Conservation (phyloP, 768 basidiomycete genomes). For the Kwoniella newhampshirensis region DNA sequence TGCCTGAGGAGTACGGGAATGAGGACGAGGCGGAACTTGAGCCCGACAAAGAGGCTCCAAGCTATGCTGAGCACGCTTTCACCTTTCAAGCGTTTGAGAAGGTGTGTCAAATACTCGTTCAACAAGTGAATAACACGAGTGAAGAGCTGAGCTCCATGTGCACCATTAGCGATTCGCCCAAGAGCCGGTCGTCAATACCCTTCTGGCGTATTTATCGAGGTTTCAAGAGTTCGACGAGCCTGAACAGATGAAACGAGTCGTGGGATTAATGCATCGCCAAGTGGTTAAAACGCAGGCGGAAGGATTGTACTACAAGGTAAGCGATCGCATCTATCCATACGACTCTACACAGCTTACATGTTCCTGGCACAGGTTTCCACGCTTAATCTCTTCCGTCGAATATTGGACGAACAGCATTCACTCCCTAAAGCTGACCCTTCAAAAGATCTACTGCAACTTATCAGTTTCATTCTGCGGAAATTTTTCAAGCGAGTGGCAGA, state of each 20-base stretch:
- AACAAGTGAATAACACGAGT: neutral
- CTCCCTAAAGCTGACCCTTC: conserved; percentile 70
- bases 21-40: conserved; percentile 63
- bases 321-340: no score
- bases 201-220: conserved; percentile 75
- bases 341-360: no score
- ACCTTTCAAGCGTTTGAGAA: conserved; percentile 88
- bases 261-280: conserved; percentile 84
- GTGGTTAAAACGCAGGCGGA: conserved; percentile 89
- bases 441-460: conserved; percentile 78
- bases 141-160: neutral
- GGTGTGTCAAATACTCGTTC: conserved; percentile 57
- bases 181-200: conserved; percentile 77
- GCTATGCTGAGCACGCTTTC: conserved; percentile 77
- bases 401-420: conserved; percentile 75
- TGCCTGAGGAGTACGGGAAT: conserved; percentile 54
- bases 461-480: conserved; percentile 81
- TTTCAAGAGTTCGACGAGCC: conserved; percentile 74
- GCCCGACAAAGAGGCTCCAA: conserved; percentile 61
- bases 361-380: conserved; percentile 97
- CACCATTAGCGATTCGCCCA: conserved; percentile 77
- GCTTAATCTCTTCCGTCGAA: conserved; percentile 79
- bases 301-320: conserved; percentile 90
- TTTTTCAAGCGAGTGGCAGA: conserved; percentile 91
- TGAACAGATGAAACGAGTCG: conserved; percentile 86